phyloP scores from a whole-genome alignment of 2,329 filamentous ascomycete species.

The Verticillium isaacii region DNA sequence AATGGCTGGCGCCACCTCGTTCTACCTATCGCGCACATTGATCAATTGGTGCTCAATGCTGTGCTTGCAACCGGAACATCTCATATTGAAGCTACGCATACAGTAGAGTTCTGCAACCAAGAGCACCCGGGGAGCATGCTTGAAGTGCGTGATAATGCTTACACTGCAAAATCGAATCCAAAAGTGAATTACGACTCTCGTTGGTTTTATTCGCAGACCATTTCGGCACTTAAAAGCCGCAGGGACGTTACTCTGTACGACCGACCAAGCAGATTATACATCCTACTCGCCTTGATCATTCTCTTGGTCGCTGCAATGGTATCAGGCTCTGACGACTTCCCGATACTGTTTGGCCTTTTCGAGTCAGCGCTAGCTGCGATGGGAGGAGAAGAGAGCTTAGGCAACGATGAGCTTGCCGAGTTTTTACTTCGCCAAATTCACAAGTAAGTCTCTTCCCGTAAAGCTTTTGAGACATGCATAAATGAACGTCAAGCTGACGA shows the following conservation, averaged over 20 bases:
- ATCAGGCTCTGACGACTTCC: slow-evolving; percentile 20
- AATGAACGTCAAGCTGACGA: neutral
- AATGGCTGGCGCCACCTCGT: slow-evolving; percentile 16
- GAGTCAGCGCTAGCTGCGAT: slow-evolving; percentile 20
- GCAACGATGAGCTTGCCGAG: slow-evolving; percentile 11
- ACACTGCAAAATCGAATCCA: too few species aligned
- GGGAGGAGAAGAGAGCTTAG: slow-evolving; percentile 15
- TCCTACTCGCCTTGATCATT: slow-evolving; percentile 15
- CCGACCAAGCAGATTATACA: slow-evolving; percentile 7
- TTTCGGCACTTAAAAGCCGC: slow-evolving; percentile 12
- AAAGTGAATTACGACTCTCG: neutral
- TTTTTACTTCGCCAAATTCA: slow-evolving; percentile 20
- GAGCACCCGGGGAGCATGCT: neutral
- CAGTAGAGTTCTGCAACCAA: neutral
- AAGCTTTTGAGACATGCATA: neutral
- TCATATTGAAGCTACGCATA: slow-evolving; percentile 1
- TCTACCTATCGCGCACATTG: slow-evolving; percentile 13
- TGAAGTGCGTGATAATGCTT: too few species aligned
- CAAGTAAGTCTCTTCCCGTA: slow-evolving; percentile 15
- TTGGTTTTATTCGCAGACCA: slow-evolving; percentile 9
- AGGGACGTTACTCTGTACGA: slow-evolving; percentile 11
- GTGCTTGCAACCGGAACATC: slow-evolving; percentile 9
- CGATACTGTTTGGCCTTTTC: slow-evolving; percentile 17
- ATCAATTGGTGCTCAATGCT: slow-evolving; percentile 9
- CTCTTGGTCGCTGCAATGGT: slow-evolving; percentile 19